These are phyloP conservation scores for Cochlearia excelsa DNA, from an alignment of 345 rosid genomes.

Conservation along the genomic window DNA sequence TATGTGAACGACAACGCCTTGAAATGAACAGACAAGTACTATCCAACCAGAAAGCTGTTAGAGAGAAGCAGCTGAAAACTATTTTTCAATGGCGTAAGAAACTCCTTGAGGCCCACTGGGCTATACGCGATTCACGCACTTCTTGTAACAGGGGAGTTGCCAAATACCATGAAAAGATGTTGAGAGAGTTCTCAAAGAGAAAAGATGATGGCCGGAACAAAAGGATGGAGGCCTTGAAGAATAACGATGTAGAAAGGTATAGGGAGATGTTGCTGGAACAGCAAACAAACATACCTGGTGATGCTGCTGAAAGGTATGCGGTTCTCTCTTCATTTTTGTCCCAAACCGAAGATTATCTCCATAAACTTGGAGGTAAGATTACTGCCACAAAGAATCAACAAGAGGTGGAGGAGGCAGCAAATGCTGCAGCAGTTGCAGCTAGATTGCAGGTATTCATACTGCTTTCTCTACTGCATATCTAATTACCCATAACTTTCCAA, in stretches of 20 bases:
- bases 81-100: slow-evolving; percentile 99
- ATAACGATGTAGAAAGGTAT: slow-evolving; percentile 98
- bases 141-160: slow-evolving; percentile 99
- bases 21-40: slow-evolving; percentile 90
- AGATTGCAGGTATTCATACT: slow-evolving; percentile 67
- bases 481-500: slow-evolving; percentile 6
- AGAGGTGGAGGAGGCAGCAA: slow-evolving; percentile 99
- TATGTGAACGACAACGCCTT: slow-evolving; percentile 94
- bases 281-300: slow-evolving; percentile 88
- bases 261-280: slow-evolving; percentile 98
- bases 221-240: slow-evolving; percentile 99
- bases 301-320: slow-evolving; percentile 92
- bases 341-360: slow-evolving; percentile 98
- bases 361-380: slow-evolving; percentile 88
- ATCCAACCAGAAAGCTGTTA: slow-evolving; percentile 72
- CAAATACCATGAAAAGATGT: slow-evolving; percentile 94
- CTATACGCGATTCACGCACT: slow-evolving; percentile 95
- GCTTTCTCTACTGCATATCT: slow-evolving; percentile 16
- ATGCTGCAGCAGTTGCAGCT: slow-evolving; percentile 90
- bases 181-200: slow-evolving; percentile 93
- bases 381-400: slow-evolving; percentile 92
- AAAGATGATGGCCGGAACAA: slow-evolving; percentile 92
- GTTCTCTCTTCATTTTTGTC: slow-evolving; percentile 93
- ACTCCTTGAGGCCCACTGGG: slow-evolving; percentile 98
- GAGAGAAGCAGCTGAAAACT: slow-evolving; percentile 94